phyloP scores from a whole-genome alignment of 2,329 filamentous ascomycete species.

The Alternaria tenuissima region DNA sequence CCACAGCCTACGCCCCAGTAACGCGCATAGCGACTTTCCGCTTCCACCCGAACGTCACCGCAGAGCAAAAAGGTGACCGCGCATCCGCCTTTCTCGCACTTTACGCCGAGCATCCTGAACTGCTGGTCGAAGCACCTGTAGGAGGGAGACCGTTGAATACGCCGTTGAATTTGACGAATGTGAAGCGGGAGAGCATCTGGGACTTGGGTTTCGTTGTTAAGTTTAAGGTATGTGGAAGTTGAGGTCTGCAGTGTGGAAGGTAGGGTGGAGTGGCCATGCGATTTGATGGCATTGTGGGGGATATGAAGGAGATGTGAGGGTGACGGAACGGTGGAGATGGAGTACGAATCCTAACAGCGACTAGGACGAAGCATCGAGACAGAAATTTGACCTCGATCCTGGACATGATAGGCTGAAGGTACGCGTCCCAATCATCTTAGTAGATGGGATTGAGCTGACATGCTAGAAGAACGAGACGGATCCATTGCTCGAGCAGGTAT shows the following conservation, averaged over 20 bases:
- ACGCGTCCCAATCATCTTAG: too few species aligned
- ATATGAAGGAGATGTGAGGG: background rate
- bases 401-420: slow-evolving; percentile 39
- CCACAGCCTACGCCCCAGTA: slow-evolving; percentile 11
- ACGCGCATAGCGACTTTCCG: slow-evolving; percentile 37
- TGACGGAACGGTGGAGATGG: background rate
- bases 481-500: slow-evolving; percentile 34
- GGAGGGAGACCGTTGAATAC: slow-evolving; percentile 34
- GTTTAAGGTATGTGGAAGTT: slow-evolving; percentile 30
- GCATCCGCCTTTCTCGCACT: slow-evolving; percentile 33
- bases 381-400: slow-evolving; percentile 31
- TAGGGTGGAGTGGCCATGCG: background rate
- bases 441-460: background rate
- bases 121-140: slow-evolving; percentile 25
- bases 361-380: slow-evolving; percentile 31
- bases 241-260: background rate
- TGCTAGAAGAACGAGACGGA: slow-evolving; percentile 35
- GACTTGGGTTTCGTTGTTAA: slow-evolving; percentile 38
- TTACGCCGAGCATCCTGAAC: slow-evolving; percentile 28
- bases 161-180: slow-evolving; percentile 30
- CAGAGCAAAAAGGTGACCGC: slow-evolving; percentile 31
- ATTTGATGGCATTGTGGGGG: background rate
- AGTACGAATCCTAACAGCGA: background rate
- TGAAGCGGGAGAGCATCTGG: slow-evolving; percentile 34
- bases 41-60: slow-evolving; percentile 25